A percentile compares a stretch with the other conserved stretches of the same genome.
These are phyloP conservation scores for Aspergillus haitiensis DNA, from an alignment of 495 filamentous ascomycete species.

Conservation along the genomic window DNA sequence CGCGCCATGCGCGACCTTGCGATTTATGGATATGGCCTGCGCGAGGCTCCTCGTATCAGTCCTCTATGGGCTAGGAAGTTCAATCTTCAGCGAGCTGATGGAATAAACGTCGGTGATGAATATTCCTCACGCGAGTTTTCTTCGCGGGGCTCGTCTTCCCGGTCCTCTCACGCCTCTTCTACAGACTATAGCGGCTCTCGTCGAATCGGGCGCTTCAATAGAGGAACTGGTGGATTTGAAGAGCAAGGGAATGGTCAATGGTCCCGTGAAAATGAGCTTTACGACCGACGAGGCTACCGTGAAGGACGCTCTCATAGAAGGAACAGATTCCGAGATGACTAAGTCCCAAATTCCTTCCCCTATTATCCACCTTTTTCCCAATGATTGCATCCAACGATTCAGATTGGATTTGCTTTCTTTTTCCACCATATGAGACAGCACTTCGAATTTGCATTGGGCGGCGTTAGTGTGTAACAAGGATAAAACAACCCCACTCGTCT, in stretches of 20 bases:
- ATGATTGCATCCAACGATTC: not conserved
- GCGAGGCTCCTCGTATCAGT: conserved; percentile 46
- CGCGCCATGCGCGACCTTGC: conserved; percentile 62
- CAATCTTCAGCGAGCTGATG: not conserved
- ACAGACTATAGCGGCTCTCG: not conserved
- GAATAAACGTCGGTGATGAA: too few species aligned
- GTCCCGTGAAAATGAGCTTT: not conserved
- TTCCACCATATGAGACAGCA: not conserved
- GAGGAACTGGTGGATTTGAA: not conserved
- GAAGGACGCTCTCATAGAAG: too few species aligned
- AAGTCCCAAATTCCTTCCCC: too few species aligned
- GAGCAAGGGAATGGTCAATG: not conserved
- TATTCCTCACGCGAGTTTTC: too few species aligned
- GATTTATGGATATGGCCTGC: conserved; percentile 60
- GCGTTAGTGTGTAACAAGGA: conserved; percentile 7
- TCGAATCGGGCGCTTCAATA: not conserved
- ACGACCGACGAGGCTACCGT: too few species aligned
- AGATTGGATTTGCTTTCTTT: not conserved
- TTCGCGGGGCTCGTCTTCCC: too few species aligned
- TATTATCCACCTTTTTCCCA: too few species aligned
- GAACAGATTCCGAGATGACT: too few species aligned
- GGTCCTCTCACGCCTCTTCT: too few species aligned
- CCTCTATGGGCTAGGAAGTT: not conserved
- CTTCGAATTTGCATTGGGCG: conserved; percentile 12
- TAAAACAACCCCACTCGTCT: conserved; percentile 7